phyloP scores from a whole-genome alignment of 2,329 filamentous ascomycete genomes.

The Clarireedia sp. region DNA sequence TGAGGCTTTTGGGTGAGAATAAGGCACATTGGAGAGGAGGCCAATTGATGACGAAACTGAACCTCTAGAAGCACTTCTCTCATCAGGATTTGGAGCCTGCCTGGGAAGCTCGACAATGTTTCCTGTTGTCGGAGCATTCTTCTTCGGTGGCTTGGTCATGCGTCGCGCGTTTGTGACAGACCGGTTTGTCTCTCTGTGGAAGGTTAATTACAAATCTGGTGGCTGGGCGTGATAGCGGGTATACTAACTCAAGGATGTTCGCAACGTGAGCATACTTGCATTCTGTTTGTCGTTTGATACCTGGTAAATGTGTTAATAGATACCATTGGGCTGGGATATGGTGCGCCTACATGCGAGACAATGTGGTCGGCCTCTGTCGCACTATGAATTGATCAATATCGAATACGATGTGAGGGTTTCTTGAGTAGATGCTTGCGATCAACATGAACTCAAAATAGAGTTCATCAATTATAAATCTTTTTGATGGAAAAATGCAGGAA shows the following conservation, averaged over 20 bases:
- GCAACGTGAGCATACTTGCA: conserved; percentile 72
- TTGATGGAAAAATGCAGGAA: no score
- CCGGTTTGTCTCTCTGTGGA: conserved; percentile 47
- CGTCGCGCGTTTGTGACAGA: conserved; percentile 45
- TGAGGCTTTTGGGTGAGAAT: conserved; percentile 60
- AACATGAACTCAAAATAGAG: background rate
- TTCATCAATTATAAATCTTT: background rate
- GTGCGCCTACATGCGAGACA: conserved; percentile 52
- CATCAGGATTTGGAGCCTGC: conserved; percentile 18
- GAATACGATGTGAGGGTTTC: background rate
- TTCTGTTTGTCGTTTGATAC: conserved; percentile 67
- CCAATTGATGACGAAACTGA: conserved; percentile 39
- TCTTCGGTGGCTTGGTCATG: conserved; percentile 51
- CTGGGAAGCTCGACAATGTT: conserved; percentile 20
- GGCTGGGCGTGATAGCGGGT: background rate
- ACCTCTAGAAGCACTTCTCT: conserved; percentile 21
- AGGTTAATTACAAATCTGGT: background rate
- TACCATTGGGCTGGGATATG: conserved; percentile 2
- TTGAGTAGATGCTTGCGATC: background rate
- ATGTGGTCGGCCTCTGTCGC: conserved; percentile 64
- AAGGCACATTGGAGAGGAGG: conserved; percentile 65
- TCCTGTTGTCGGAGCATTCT: conserved; percentile 31
- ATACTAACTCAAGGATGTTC: conserved; percentile 63
- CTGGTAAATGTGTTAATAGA: conserved; percentile 33
- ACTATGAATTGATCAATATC: conserved; percentile 39